Evolutionary conservation across 1,139 yeast species (phyloP), one percentile per base, ranked within the genome.

Genomic region (Yamadazyma kanchanaburiensis): DNA sequence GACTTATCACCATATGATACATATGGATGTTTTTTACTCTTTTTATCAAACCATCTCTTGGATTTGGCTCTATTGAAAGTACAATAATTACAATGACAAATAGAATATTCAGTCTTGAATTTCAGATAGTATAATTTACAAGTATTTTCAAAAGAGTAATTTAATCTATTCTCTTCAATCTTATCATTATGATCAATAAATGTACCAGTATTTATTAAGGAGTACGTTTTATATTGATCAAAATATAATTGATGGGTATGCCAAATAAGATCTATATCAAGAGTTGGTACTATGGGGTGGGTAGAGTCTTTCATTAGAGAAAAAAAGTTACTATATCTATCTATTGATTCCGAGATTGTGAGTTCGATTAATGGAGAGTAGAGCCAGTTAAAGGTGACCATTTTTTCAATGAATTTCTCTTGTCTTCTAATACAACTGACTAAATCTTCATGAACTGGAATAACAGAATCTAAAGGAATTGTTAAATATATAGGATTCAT

Each of bases 211-310:
- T 18, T 22, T 2, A 26, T 24, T 17, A 34, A 28, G 26, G 56
- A 53, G 30, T 47, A 51, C 2, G 4, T 4, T 3, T 9, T 10
- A 12, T 64, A 63, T 19, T 39, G 38, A 12, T 27, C 30, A 24
- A 53, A 48, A 4, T 49, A 38, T 13, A 64, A 40, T 34, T 58
- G 67, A 34, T 64, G 70, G 4, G 70, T 62, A 34, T 61, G 70
- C 70, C 71, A 64, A 2, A 57, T 47, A 25, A 64, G 45, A 35
- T 64, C 70, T 16, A 64, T 55, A 34, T 64, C 70, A 27, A 64
- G 42, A 0, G 70, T 61, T 0, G 71, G 71, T 1, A 65, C 64
- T 14, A 56, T 39, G 27, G 51, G 39, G 10, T 17, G 28, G 6
- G 25, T 25, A 2, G 37, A 21, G 7, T 19, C 9, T 13, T 14